These are phyloP conservation scores for Exserohilum rostratum DNA, from an alignment of 2,329 filamentous ascomycete genomes.

Conservation along the genomic window DNA sequence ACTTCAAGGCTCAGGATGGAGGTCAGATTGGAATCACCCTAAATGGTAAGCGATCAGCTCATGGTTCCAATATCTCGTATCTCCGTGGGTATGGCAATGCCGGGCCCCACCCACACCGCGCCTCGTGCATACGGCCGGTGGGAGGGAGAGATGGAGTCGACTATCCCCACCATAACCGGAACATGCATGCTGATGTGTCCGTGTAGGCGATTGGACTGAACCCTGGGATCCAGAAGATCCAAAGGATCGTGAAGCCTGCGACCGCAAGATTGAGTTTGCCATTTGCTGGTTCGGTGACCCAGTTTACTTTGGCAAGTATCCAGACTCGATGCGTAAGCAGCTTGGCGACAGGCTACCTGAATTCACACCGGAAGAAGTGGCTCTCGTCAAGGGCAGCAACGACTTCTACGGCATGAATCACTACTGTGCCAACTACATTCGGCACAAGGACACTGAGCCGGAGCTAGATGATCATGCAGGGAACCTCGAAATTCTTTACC, in stretches of 20 bases:
- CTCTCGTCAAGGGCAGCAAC: conserved; percentile 81
- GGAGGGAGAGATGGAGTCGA: conserved; percentile 2
- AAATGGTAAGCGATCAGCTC: conserved; percentile 64
- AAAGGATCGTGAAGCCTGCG: conserved; percentile 73
- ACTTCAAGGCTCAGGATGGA: conserved; percentile 74
- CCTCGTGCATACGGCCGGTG: not conserved
- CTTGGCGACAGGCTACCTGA: conserved; percentile 77
- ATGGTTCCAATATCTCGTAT: conserved; percentile 18
- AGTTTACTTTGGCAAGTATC: conserved; percentile 83
- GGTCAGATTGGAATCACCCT: conserved; percentile 87
- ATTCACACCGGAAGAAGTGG: conserved; percentile 74
- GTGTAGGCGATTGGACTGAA: conserved; percentile 73
- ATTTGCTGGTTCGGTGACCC: conserved; percentile 91
- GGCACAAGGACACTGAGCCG: conserved; percentile 68
- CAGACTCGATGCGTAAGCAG: conserved; percentile 81
- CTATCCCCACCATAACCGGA: no score
- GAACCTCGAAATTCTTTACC: conserved; percentile 74
- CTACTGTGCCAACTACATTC: conserved; percentile 88
- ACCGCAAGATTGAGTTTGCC: conserved; percentile 84
- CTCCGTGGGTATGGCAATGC: no score
- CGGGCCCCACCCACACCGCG: conserved; percentile 15
- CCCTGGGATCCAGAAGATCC: conserved; percentile 82
- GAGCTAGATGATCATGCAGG: conserved; percentile 72
- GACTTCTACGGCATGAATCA: conserved; percentile 97
- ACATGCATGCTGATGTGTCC: conserved; percentile 22